phyloP scores from a whole-genome alignment of 2,329 filamentous ascomycete genomes.

The Herpotrichia juniperi region DNA sequence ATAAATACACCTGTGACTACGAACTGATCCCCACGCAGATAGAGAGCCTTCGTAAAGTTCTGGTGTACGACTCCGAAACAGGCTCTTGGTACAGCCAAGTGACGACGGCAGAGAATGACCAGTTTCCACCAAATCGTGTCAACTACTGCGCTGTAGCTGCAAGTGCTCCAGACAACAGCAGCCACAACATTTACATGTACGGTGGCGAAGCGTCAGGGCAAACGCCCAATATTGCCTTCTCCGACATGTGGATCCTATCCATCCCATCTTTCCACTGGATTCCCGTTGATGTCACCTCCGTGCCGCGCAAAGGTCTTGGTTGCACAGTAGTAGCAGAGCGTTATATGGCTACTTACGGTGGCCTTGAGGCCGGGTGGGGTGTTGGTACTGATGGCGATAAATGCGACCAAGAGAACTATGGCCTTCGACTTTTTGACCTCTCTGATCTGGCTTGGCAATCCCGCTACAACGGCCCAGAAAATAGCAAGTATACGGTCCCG shows the following conservation, averaged over 20 bases:
- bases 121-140: constrained; percentile 6
- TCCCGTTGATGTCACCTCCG: constrained; percentile 3
- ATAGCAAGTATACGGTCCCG: constrained; percentile 4
- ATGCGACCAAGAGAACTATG: constrained; percentile 14
- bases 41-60: constrained; percentile 14
- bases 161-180: constrained; percentile 16
- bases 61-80: constrained; percentile 13
- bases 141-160: constrained; percentile 12
- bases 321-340: constrained; percentile 8
- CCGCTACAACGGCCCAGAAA: constrained; percentile 5
- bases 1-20: background rate
- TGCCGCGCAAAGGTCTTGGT: constrained; percentile 5
- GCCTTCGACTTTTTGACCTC: constrained; percentile 14
- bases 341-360: constrained; percentile 19
- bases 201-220: constrained; percentile 9
- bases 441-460: constrained; percentile 10
- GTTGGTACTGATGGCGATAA: constrained; percentile 2
- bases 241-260: constrained; percentile 18
- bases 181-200: constrained; percentile 21
- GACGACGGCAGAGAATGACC: constrained; percentile 8
- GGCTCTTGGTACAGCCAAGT: constrained; percentile 12
- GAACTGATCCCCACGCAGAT: constrained; percentile 3
- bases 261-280: constrained; percentile 19
- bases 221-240: background rate
- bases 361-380: background rate